phyloP scores from a whole-genome alignment of 441 rosid species.

The Jatropha podagrica region DNA sequence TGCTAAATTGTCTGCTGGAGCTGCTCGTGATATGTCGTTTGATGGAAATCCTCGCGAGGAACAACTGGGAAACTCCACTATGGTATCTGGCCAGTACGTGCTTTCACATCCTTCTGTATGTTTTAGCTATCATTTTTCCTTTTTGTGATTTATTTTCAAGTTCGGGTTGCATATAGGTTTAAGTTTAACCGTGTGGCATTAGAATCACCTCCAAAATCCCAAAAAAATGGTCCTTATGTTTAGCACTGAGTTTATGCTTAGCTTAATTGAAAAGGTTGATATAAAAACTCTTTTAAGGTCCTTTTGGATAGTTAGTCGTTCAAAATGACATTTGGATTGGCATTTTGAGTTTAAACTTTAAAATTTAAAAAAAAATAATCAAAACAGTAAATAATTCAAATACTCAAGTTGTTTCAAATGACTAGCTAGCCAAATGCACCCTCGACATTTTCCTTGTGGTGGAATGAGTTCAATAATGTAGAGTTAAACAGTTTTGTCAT shows the following conservation, averaged over 20 bases:
- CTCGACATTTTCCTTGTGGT: conserved; percentile 26
- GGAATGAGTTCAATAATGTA: conserved; percentile 26
- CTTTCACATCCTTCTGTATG: conserved; percentile 19
- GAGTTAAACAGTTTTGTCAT: neutral
- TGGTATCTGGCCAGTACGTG: conserved; percentile 54
- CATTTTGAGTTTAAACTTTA: no score
- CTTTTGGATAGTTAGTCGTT: no score
- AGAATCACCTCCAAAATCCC: no score
- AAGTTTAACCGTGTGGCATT: no score
- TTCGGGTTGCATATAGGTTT: neutral
- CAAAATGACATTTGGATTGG: no score
- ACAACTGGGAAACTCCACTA: conserved; percentile 35
- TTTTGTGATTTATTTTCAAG: neutral
- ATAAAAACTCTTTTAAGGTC: conserved; percentile 27
- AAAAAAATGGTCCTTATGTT: neutral
- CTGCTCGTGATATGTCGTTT: conserved; percentile 62
- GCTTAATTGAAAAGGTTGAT: conserved; percentile 3
- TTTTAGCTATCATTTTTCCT: neutral
- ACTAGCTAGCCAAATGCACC: neutral
- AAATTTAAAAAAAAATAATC: no score
- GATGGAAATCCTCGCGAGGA: conserved; percentile 54
- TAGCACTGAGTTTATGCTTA: neutral
- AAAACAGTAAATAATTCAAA: no score
- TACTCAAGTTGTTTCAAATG: no score
- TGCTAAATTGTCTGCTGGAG: conserved; percentile 43